These are phyloP conservation scores for Cyberlindnera misumaiensis DNA, from an alignment of 805 yeast genomes.

Conservation along the genomic window DNA sequence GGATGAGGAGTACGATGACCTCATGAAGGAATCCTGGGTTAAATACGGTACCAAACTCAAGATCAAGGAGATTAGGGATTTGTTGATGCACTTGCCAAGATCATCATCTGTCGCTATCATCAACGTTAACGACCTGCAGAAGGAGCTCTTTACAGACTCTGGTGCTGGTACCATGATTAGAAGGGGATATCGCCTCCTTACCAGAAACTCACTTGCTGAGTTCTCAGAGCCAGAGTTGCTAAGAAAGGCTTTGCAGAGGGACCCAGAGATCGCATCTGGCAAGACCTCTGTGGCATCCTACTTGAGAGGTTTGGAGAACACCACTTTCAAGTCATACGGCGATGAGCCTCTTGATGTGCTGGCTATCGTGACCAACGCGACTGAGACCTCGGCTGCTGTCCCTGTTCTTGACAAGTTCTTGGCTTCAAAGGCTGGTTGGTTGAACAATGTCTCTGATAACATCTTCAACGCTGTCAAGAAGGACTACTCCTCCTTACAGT, in stretches of 20 bases:
- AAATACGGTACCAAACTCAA: slow-evolving; percentile 97
- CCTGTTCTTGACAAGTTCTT: slow-evolving; percentile 80
- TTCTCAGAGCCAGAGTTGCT: slow-evolving; percentile 70
- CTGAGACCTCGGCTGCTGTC: slow-evolving; percentile 31
- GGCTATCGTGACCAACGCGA: slow-evolving; percentile 66
- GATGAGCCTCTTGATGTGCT: slow-evolving; percentile 95
- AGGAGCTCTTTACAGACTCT: slow-evolving; percentile 94
- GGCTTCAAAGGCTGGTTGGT: slow-evolving; percentile 90
- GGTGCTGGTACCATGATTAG: slow-evolving; percentile 99
- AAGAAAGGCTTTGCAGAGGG: slow-evolving; percentile 70
- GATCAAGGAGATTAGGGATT: slow-evolving; percentile 92
- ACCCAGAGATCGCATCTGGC: slow-evolving; percentile 66
- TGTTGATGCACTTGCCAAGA: slow-evolving; percentile 89
- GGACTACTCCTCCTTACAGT: slow-evolving; percentile 68
- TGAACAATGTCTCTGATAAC: slow-evolving; percentile 93
- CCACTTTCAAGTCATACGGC: slow-evolving; percentile 71
- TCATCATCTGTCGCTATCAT: slow-evolving; percentile 97
- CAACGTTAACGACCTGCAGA: slow-evolving; percentile 89
- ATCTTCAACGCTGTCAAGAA: slow-evolving; percentile 76
- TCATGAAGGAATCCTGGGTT: slow-evolving; percentile 94
- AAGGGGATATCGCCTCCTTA: slow-evolving; percentile 86
- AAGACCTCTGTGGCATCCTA: slow-evolving; percentile 74
- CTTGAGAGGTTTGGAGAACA: slow-evolving; percentile 59
- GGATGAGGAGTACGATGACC: slow-evolving; percentile 90
- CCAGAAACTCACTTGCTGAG: slow-evolving; percentile 61